These are phyloP conservation scores for Pythium graminicola DNA, from an alignment of 352 stramenopile genomes.

Conservation along the genomic window DNA sequence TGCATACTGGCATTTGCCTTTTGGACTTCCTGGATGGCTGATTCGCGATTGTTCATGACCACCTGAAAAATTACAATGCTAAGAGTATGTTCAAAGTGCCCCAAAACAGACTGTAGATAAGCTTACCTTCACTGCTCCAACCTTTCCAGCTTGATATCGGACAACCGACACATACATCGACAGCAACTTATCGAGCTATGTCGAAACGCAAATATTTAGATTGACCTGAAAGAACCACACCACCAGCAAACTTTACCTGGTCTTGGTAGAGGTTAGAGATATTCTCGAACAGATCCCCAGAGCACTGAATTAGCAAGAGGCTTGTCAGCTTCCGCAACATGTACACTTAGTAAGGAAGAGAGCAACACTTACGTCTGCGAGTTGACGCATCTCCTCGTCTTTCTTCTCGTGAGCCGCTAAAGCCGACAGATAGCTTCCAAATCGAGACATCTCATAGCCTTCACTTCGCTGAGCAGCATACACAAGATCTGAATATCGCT, in stretches of 20 bases:
- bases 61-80: conserved; percentile 26
- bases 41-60: conserved; percentile 83
- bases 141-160: conserved; percentile 78
- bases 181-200: conserved; percentile 71
- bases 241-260: conserved; percentile 35
- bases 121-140: conserved; percentile 77
- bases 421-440: conserved; percentile 75
- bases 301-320: conserved; percentile 28
- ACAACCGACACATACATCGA: conserved; percentile 85
- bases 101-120: not conserved
- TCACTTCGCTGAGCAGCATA: conserved; percentile 72
- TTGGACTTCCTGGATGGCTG: conserved; percentile 79
- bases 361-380: conserved; percentile 42
- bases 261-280: conserved; percentile 85
- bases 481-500: conserved; percentile 73
- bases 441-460: conserved; percentile 83
- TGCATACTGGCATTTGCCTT: conserved; percentile 88
- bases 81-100: not conserved
- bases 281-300: conserved; percentile 78
- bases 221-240: not conserved
- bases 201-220: not conserved
- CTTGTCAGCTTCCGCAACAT: not conserved
- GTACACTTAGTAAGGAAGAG: not conserved
- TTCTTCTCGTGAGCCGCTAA: conserved; percentile 70
- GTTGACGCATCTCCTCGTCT: conserved; percentile 64